A percentile compares a stretch with the other conserved stretches of the same genome.
These are phyloP conservation scores for Cymbidium sinense DNA, from an alignment of 106 monocot genomes.

Conservation along the genomic window DNA sequence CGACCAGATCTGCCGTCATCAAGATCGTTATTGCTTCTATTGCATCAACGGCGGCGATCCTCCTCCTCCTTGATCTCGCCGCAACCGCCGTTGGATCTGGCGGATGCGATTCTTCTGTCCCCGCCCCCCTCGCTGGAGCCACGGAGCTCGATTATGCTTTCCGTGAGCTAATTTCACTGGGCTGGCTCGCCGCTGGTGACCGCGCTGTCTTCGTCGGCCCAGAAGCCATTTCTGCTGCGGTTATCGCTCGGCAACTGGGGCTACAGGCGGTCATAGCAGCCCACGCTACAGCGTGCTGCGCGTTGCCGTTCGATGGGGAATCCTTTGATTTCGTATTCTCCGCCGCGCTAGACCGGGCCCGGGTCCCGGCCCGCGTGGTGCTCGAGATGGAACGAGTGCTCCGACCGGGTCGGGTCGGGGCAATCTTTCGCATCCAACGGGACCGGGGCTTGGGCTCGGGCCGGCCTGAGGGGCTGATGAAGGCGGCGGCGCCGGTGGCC, in stretches of 20 bases:
- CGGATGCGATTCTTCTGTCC: conserved; percentile 11
- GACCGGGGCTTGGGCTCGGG: background rate
- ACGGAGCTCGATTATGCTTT: conserved; percentile 19
- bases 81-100: background rate
- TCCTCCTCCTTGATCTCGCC: conserved; percentile 8
- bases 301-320: conserved; percentile 17
- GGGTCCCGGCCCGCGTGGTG: conserved; percentile 32
- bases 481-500: conserved; percentile 24
- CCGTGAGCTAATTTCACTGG: conserved; percentile 16
- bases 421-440: conserved; percentile 4
- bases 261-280: background rate
- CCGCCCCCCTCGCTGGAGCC: conserved; percentile 6
- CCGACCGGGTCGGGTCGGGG: conserved; percentile 30
- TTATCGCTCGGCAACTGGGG: background rate
- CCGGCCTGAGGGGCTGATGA: conserved; percentile 17
- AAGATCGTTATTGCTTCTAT: conserved; percentile 10
- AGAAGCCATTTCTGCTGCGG: conserved; percentile 5
- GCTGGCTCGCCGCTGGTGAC: conserved; percentile 14
- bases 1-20: conserved; percentile 11
- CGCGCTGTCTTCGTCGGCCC: conserved; percentile 25
- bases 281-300: conserved; percentile 20
- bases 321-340: conserved; percentile 30
- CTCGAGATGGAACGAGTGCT: conserved; percentile 39
- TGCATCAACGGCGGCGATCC: conserved; percentile 4
- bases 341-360: conserved; percentile 26